Base-by-base conservation (phyloP, 306 rosid genomes). In the Cucumis hystrix region DNA sequence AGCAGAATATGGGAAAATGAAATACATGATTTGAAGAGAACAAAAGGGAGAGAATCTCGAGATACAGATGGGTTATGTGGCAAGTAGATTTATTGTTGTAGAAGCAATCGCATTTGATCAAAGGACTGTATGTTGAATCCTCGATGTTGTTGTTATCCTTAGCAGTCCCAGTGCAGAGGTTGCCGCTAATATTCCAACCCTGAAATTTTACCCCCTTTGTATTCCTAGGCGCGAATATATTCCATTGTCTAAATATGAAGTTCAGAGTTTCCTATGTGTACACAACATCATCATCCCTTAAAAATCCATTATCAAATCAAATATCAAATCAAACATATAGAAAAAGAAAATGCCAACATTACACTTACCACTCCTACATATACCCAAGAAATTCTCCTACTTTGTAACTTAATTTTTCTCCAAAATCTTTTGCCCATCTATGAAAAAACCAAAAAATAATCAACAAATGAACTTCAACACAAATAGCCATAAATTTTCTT, bases 181-280 rank as follows among this genome's bases (percentile, higher is more conserved):
- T 93, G 5, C 91, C 92, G 11, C 88, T 93, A 57, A 68, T 77
- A 74, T 92, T 93, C 96, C 98, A 93, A 40, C 45, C 20, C 51
- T n/a, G n/a, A n/a, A n/a, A n/a, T n/a, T n/a, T n/a, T n/a, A n/a
- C n/a, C n/a, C n/a, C n/a, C n/a, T 5, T 40, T 40, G 45, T 5
- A 40, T 40, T 40, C 8, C 9, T 5, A 2, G 35, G 8, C 15
- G 91, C 87, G 1, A 41, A 9, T 59, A n/a, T 83, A 4, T 14
- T n/a, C 96, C 96, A 93, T 80, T 77, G 83, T 57, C 28, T 78
- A 76, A 93, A 91, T 17, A 91, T 77, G 16, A 93, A 79, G 45
- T 93, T 91, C 85, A 91, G 51, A 74, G 45, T 79, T 66, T 80
- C 82, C 77, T 81, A 92, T 93, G 58, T 11, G 12, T 13, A 52